Evolutionary conservation across 805 yeast genomes (phyloP).

Genomic region (Clavispora fructus): DNA sequence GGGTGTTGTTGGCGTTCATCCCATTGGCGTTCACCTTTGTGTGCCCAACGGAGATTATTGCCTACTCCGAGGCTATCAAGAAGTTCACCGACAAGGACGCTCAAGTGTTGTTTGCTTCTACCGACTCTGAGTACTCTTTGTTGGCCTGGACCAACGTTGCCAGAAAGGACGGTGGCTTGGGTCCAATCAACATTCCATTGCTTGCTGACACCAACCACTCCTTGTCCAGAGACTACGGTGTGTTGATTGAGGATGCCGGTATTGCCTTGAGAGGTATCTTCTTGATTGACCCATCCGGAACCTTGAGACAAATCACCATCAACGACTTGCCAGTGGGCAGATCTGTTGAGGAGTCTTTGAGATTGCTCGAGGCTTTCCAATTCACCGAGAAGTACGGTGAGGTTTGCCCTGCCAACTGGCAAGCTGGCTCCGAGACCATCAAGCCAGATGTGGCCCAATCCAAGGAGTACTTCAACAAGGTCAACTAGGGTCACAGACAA

Average conservation of each 20-base stretch:
- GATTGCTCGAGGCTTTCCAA: conserved; percentile 98
- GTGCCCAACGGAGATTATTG: conserved; percentile 99
- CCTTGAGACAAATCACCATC: conserved; percentile 92
- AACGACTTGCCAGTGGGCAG: conserved; percentile 99
- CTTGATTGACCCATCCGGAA: conserved; percentile 94
- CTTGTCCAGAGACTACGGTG: conserved; percentile 94
- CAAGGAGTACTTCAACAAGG: conserved; percentile 37
- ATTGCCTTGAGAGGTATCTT: conserved; percentile 97
- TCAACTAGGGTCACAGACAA: conserved; percentile 32
- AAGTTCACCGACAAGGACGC: conserved; percentile 83
- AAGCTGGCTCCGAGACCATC: conserved; percentile 82
- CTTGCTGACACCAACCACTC: conserved; percentile 96
- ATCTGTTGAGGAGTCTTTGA: conserved; percentile 94
- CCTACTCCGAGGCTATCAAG: conserved; percentile 93
- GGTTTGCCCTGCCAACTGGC: conserved; percentile 99
- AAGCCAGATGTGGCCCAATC: conserved; percentile 32
- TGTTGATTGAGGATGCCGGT: conserved; percentile 93
- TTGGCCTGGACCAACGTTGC: conserved; percentile 97
- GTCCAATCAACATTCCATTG: conserved; percentile 90
- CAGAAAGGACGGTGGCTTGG: conserved; percentile 97
- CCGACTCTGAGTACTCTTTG: conserved; percentile 96
- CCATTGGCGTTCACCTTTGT: conserved; percentile 99
- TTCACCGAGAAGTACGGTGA: conserved; percentile 99
- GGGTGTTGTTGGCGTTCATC: conserved; percentile 94
- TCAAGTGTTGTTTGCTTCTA: conserved; percentile 91